These are phyloP conservation scores for Aureobasidium sp. DNA, from an alignment of 2,329 filamentous ascomycete species.

Conservation along the genomic window DNA sequence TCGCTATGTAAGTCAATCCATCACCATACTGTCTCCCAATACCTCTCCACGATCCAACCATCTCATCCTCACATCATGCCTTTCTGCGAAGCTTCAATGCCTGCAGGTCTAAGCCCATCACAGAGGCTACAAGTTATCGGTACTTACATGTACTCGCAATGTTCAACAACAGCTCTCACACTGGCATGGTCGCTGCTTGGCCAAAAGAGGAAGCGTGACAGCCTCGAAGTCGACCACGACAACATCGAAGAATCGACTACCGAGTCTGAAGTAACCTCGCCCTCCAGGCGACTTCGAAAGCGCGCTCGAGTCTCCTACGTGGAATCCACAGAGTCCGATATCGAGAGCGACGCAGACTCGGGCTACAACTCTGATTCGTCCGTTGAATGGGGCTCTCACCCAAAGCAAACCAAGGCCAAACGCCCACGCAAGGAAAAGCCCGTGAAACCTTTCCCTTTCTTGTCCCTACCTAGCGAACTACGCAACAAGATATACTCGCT, in stretches of 20 bases:
- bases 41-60: not conserved
- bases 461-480: constrained; percentile 13
- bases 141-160: not conserved
- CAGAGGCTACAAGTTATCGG: not conserved
- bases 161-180: not conserved
- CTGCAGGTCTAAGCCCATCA: not conserved
- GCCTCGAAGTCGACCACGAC: not conserved
- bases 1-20: not conserved
- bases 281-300: not conserved
- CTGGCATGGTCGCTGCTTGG: not conserved
- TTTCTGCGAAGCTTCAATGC: not conserved
- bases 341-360: not conserved
- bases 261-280: not conserved
- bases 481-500: constrained; percentile 15
- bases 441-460: not conserved
- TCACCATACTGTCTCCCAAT: not conserved
- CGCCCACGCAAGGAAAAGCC: not conserved
- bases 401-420: not conserved
- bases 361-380: constrained; percentile 1
- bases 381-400: not conserved
- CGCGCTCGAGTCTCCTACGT: not conserved
- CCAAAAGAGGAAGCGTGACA: not conserved
- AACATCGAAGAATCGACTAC: not conserved
- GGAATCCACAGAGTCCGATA: not conserved
- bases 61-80: not conserved